phyloP scores from a whole-genome alignment of 352 stramenopile genomes.

The Stramenopiles sp. region DNA sequence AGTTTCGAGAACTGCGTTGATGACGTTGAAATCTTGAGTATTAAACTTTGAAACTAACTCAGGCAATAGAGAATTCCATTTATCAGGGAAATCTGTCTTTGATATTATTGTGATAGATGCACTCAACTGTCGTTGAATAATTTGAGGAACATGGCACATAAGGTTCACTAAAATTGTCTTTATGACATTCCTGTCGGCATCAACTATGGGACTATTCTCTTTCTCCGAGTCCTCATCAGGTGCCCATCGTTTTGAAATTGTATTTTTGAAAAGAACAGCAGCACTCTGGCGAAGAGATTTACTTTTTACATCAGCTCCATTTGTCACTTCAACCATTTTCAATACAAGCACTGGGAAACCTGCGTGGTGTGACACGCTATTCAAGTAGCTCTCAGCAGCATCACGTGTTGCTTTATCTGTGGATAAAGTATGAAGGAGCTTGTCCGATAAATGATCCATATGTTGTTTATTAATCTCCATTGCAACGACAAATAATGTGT shows the following conservation, averaged over 20 bases:
- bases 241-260: conserved; percentile 85
- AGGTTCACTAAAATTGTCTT: conserved; percentile 92
- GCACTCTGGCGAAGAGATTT: too few species aligned
- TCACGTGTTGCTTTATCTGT: too few species aligned
- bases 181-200: conserved; percentile 52
- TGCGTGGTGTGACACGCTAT: too few species aligned
- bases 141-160: conserved; percentile 72
- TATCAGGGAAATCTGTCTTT: conserved; percentile 70
- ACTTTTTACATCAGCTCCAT: too few species aligned
- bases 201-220: conserved; percentile 24
- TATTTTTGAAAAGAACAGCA: conserved; percentile 72
- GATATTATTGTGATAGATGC: conserved; percentile 83
- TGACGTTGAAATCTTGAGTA: conserved; percentile 43
- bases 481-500: too few species aligned
- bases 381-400: too few species aligned
- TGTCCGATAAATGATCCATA: too few species aligned
- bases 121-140: conserved; percentile 66
- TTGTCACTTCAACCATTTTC: too few species aligned
- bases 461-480: too few species aligned
- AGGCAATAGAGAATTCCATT: conserved; percentile 72
- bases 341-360: too few species aligned
- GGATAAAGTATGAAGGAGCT: too few species aligned
- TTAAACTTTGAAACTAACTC: conserved; percentile 67
- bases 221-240: conserved; percentile 21
- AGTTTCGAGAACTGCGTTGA: conserved; percentile 77